Evolutionary conservation across 768 basidiomycete species (phyloP), one percentile per base, ranked within the genome.

Genomic region (Auricularia auricula-judae): DNA sequence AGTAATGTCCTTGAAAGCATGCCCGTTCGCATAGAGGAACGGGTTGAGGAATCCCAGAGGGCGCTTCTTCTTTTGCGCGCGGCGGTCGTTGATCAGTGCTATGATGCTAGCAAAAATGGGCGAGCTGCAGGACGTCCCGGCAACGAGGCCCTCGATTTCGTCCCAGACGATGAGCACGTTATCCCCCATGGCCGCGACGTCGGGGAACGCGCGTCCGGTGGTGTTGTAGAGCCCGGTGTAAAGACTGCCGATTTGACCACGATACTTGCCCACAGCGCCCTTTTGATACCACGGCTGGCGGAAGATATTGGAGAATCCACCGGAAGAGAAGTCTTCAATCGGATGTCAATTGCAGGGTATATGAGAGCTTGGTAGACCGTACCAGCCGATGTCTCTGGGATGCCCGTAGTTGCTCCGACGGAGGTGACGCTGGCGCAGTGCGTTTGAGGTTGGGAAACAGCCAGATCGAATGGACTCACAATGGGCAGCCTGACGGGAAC

Each of bases 1-100:
- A 0, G 75, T 78, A 66, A 88, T 86, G 80, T 70, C 82, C 67
- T 76, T 76, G 65, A 78, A 74, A 35, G 71, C 65, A 16, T 58
- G 66, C 5, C 71, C 62, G 54, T 66, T 63, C 12, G 62, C 61
- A 36, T 66, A 66, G 44, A 78, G 66, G 61, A 74, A 65, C 16
- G 77, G 77, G 68, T 78, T 77, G 4, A 78, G 72, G 72, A 78
- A 77, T 29, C 77, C 76, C 29, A 78, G 72, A 2, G 74, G 63
- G n/a, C 33, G 58, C 39, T 14, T 14, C 8, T 14, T 7, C 39
- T 42, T 42, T 14, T 42, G 39, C 7, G 47, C 47, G 47, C 47
- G 72, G 3, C 66, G 68, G 58, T 75, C 74, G 63, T 75, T 76
- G 21, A 74, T 62, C 29, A 74, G 71, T 11, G 73, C 62, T 35